Evolutionary conservation across 345 rosid genomes (phyloP).

Genomic region (Eucalyptus cloeziana): DNA sequence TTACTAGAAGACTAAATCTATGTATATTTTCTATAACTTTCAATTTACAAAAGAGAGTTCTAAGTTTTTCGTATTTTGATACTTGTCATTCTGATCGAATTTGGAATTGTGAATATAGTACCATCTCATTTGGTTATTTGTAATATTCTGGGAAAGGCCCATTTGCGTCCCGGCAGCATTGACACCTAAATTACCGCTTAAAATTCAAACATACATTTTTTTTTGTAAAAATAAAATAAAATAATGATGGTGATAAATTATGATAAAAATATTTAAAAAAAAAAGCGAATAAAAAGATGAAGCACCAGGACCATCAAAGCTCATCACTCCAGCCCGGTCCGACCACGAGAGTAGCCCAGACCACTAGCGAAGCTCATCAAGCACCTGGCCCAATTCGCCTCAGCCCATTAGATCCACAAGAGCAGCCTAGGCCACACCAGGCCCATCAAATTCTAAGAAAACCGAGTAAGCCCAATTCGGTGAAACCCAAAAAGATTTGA

Average conservation of each 20-base stretch:
- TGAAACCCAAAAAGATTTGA: background rate
- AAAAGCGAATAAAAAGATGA: background rate
- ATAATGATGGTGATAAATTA: too few species aligned
- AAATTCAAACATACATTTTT: background rate
- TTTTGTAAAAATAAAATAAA: too few species aligned
- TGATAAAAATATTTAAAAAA: background rate
- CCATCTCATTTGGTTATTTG: too few species aligned
- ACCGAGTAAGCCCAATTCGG: background rate
- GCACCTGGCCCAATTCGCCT: background rate
- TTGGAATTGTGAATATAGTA: too few species aligned
- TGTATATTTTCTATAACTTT: too few species aligned
- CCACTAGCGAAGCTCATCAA: accelerated
- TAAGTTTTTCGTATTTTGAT: accelerated
- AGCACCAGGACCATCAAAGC: background rate
- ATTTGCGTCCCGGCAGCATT: background rate
- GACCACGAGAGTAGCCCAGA: background rate
- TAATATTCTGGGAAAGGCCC: too few species aligned
- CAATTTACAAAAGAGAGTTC: too few species aligned
- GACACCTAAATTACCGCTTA: too few species aligned
- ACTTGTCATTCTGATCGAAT: too few species aligned
- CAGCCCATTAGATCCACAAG: background rate
- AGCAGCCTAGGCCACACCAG: background rate
- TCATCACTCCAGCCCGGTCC: background rate
- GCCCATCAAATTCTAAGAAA: background rate
- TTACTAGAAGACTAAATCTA: too few species aligned